phyloP scores from a whole-genome alignment of 495 filamentous ascomycete genomes.

The Penicillium canescens region DNA sequence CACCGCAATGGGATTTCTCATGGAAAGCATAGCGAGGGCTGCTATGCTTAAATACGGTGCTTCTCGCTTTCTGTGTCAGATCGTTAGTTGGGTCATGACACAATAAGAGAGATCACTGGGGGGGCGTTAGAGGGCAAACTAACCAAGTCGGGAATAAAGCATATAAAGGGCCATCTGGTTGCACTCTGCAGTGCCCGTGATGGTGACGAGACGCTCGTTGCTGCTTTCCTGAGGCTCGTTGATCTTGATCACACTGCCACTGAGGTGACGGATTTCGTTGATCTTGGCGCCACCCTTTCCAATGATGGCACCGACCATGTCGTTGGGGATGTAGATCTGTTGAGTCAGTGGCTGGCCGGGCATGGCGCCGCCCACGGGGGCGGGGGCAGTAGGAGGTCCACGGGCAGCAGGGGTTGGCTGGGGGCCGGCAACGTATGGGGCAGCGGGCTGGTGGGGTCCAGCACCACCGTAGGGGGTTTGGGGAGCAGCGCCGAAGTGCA shows the following conservation, averaged over 20 bases:
- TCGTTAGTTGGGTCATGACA: conserved; percentile 13
- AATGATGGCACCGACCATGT: conserved; percentile 99
- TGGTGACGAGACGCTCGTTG: conserved; percentile 95
- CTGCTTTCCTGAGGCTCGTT: conserved; percentile 99
- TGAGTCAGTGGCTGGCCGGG: conserved; percentile 90
- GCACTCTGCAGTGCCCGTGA: conserved; percentile 95
- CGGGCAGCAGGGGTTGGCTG: conserved; percentile 59
- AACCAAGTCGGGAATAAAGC: conserved; percentile 95
- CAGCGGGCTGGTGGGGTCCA: conserved; percentile 73
- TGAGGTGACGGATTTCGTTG: conserved; percentile 96
- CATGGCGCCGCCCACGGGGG: conserved; percentile 74
- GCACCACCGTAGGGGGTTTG: conserved; percentile 67
- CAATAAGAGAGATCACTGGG: conserved; percentile 3
- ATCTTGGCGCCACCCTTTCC: conserved; percentile 99
- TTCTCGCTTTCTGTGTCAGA: conserved; percentile 73
- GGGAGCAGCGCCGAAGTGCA: conserved; percentile 75
- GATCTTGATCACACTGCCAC: conserved; percentile 99
- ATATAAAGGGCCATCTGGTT: conserved; percentile 99
- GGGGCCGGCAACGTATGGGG: conserved; percentile 52
- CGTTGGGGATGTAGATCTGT: conserved; percentile 98
- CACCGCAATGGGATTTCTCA: conserved; percentile 11
- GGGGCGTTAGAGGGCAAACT: conserved; percentile 41
- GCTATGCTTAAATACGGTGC: conserved; percentile 60
- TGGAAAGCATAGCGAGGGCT: conserved; percentile 8
- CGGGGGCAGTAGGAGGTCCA: conserved; percentile 48